phyloP scores from a whole-genome alignment of 2,329 filamentous ascomycete species.

The Didymella arachidicola region DNA sequence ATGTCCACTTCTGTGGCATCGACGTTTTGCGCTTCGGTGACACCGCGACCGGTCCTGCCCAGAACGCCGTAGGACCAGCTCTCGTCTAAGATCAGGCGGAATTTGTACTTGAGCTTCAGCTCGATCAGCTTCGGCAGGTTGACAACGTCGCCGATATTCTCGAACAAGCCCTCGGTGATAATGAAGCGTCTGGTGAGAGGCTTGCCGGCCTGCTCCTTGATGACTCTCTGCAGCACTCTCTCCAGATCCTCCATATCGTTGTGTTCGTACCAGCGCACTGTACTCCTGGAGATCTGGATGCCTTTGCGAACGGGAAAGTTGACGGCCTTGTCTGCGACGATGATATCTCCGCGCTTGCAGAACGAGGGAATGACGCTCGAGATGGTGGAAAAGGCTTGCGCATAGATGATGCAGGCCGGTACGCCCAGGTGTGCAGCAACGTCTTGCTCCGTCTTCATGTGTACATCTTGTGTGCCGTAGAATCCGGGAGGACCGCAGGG shows the following conservation, averaged over 20 bases:
- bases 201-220: slow-evolving; percentile 86
- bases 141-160: slow-evolving; percentile 84
- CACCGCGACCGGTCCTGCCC: slow-evolving; percentile 85
- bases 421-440: slow-evolving; percentile 90
- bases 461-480: slow-evolving; percentile 97
- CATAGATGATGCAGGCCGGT: slow-evolving; percentile 90
- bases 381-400: slow-evolving; percentile 94
- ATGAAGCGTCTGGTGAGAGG: slow-evolving; percentile 92
- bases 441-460: slow-evolving; percentile 95
- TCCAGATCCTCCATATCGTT: slow-evolving; percentile 96
- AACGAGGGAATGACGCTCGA: slow-evolving; percentile 97
- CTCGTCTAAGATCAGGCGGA: slow-evolving; percentile 95
- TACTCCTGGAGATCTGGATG: slow-evolving; percentile 89
- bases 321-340: slow-evolving; percentile 90
- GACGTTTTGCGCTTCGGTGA: slow-evolving; percentile 96
- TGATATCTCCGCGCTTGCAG: slow-evolving; percentile 95
- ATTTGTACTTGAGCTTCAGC: slow-evolving; percentile 95
- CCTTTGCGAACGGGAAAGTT: slow-evolving; percentile 96
- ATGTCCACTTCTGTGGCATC: slow-evolving; percentile 94
- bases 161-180: slow-evolving; percentile 93
- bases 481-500: slow-evolving; percentile 97
- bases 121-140: slow-evolving; percentile 89
- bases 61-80: slow-evolving; percentile 97
- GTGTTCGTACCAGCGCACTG: slow-evolving; percentile 92
- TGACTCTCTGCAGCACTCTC: slow-evolving; percentile 81